Percentiles rank a stretch among this genome's conserved stretches.
These are phyloP conservation scores for Lantana camara DNA, from an alignment of 257 asterid species.

Conservation along the genomic window DNA sequence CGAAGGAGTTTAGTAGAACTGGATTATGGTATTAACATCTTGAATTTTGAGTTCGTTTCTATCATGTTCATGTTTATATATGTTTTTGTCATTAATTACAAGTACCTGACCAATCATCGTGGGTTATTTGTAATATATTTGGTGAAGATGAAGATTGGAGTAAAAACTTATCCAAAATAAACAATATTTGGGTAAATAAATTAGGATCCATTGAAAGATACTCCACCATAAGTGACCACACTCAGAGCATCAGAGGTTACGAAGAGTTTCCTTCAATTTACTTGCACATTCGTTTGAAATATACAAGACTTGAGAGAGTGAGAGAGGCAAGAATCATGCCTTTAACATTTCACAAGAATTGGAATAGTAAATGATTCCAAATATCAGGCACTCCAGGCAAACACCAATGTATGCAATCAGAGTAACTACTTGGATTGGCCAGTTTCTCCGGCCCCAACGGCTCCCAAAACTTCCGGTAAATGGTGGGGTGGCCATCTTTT, in stretches of 20 bases:
- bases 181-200: no score
- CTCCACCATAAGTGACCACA: no score
- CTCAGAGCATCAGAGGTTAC: not conserved
- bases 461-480: conserved; percentile 96
- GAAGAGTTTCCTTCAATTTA: not conserved
- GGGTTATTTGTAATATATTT: no score
- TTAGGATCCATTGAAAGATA: no score
- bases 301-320: not conserved
- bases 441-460: conserved; percentile 48
- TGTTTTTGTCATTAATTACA: no score
- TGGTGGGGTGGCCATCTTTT: conserved; percentile 92
- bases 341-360: conserved; percentile 43
- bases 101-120: no score
- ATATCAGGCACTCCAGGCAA: conserved; percentile 91
- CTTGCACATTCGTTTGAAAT: conserved; percentile 8
- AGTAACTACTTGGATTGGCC: conserved; percentile 68
- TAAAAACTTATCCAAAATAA: no score
- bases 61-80: no score
- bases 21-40: no score
- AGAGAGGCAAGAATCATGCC: not conserved
- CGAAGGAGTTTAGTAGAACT: no score
- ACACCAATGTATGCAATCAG: conserved; percentile 98
- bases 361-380: conserved; percentile 89
- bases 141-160: no score
- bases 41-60: no score